Evolutionary conservation across 805 yeast genomes (phyloP).

Genomic region (Ogataea haglerorum): DNA sequence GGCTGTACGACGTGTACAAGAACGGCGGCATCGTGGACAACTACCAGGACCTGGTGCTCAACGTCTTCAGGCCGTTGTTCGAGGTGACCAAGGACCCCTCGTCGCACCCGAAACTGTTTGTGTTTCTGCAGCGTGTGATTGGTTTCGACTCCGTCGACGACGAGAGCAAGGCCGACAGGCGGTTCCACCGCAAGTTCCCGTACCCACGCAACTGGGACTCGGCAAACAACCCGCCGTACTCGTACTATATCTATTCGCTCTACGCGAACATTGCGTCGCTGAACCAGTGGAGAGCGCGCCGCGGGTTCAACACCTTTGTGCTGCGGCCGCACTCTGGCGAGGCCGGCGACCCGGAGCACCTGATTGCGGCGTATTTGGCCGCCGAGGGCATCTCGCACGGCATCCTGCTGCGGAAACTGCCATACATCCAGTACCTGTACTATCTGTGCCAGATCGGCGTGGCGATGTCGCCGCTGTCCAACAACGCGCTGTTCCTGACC

Average conservation of each 20-base stretch:
- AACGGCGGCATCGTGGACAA: conserved; percentile 62
- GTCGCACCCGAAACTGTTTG: conserved; percentile 84
- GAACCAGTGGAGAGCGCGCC: conserved; percentile 73
- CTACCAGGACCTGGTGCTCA: conserved; percentile 74
- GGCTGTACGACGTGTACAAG: conserved; percentile 87
- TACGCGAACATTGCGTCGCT: conserved; percentile 83
- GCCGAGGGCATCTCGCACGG: conserved; percentile 96
- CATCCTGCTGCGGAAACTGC: conserved; percentile 85
- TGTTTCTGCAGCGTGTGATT: conserved; percentile 87
- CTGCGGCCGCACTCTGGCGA: conserved; percentile 98
- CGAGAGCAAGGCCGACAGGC: conserved; percentile 87
- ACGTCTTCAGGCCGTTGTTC: conserved; percentile 82
- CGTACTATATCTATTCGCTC: conserved; percentile 87
- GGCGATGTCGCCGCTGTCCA: conserved; percentile 98
- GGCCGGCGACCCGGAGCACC: conserved; percentile 99
- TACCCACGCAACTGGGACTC: conserved; percentile 80
- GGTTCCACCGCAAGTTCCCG: conserved; percentile 80
- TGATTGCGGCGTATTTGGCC: conserved; percentile 82
- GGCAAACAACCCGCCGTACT: conserved; percentile 90
- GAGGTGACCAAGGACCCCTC: conserved; percentile 85
- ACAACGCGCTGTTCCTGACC: conserved; percentile 91
- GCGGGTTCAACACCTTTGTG: conserved; percentile 86
- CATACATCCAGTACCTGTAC: conserved; percentile 89
- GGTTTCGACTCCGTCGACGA: conserved; percentile 99
- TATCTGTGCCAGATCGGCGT: conserved; percentile 93